Evolutionary conservation across 768 basidiomycete genomes (phyloP).

Genomic region (Trametes meyenii): DNA sequence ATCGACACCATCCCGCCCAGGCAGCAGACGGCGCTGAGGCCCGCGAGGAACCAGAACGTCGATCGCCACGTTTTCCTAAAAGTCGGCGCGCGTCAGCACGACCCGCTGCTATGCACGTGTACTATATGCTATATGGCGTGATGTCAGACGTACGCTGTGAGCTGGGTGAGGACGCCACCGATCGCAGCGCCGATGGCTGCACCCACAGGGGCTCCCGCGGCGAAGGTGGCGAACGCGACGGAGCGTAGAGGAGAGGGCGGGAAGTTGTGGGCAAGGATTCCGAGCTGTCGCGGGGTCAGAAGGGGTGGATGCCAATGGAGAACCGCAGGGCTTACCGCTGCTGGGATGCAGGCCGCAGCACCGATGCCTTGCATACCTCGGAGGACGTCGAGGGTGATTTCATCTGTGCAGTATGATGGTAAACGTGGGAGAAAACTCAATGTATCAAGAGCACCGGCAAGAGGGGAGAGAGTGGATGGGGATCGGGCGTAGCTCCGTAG

Average conservation of each 20-base stretch:
- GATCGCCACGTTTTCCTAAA: constrained; percentile 63
- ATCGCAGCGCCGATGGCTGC: constrained; percentile 68
- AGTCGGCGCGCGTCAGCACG: neutral
- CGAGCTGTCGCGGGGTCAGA: constrained; percentile 48
- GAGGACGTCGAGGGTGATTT: constrained; percentile 65
- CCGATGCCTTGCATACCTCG: constrained; percentile 84
- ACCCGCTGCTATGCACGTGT: too few relatives aligned
- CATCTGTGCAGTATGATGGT: constrained; percentile 41
- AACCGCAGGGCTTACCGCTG: constrained; percentile 50
- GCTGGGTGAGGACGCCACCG: constrained; percentile 74
- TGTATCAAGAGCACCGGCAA: too few relatives aligned
- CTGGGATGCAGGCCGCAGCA: constrained; percentile 72
- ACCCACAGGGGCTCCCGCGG: constrained; percentile 84
- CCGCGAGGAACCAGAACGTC: constrained; percentile 61
- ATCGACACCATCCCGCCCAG: constrained; percentile 61
- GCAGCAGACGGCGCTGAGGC: constrained; percentile 53
- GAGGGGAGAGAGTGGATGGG: too few relatives aligned
- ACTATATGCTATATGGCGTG: neutral
- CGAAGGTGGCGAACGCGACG: constrained; percentile 80
- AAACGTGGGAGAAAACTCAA: too few relatives aligned
- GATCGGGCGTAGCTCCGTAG: too few relatives aligned
- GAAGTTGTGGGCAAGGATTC: constrained; percentile 82
- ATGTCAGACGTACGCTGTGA: constrained; percentile 36
- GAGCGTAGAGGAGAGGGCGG: constrained; percentile 68
- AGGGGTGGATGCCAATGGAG: neutral